phyloP scores from a whole-genome alignment of 2,329 filamentous ascomycete species.

The Chaetomium sp. region DNA sequence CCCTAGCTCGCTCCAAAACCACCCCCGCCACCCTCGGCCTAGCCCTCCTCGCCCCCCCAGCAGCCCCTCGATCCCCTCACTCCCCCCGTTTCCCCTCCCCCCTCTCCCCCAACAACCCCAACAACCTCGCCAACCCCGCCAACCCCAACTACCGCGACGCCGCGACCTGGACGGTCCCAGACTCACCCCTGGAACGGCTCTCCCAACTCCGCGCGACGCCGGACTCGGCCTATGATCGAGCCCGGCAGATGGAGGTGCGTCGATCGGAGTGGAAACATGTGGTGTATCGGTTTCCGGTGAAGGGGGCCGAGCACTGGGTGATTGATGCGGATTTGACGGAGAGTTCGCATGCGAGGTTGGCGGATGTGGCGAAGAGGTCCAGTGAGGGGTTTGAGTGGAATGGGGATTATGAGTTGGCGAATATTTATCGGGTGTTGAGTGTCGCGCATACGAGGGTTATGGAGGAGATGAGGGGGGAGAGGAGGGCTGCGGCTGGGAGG shows the following conservation, averaged over 20 bases:
- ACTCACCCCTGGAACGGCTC: constrained; percentile 16
- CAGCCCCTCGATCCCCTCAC: background rate
- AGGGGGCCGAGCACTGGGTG: constrained; percentile 16
- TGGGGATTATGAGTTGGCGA: constrained; percentile 17
- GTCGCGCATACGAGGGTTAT: constrained; percentile 12
- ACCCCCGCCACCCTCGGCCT: constrained; percentile 3
- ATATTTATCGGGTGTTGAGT: constrained; percentile 15
- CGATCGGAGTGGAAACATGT: constrained; percentile 19
- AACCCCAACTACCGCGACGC: background rate
- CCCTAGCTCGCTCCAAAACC: constrained; percentile 1
- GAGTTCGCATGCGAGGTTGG: constrained; percentile 16
- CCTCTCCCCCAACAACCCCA: background rate
- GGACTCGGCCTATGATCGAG: constrained; percentile 21
- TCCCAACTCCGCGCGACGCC: constrained; percentile 19
- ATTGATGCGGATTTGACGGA: constrained; percentile 20
- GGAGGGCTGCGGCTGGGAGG: constrained; percentile 4
- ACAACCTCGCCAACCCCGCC: background rate
- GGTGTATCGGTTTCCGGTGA: constrained; percentile 16
- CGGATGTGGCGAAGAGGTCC: constrained; percentile 14
- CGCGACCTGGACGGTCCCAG: constrained; percentile 12
- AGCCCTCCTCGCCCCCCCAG: constrained; percentile 2
- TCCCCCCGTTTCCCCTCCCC: background rate
- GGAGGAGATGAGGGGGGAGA: constrained; percentile 19
- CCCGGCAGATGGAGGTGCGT: constrained; percentile 19
- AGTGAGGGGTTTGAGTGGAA: constrained; percentile 19